Percentiles rank a stretch among this genome's conserved stretches.
Conservation (phyloP, 371 early-diverging fungal species). For the Mucor circinelloides region DNA sequence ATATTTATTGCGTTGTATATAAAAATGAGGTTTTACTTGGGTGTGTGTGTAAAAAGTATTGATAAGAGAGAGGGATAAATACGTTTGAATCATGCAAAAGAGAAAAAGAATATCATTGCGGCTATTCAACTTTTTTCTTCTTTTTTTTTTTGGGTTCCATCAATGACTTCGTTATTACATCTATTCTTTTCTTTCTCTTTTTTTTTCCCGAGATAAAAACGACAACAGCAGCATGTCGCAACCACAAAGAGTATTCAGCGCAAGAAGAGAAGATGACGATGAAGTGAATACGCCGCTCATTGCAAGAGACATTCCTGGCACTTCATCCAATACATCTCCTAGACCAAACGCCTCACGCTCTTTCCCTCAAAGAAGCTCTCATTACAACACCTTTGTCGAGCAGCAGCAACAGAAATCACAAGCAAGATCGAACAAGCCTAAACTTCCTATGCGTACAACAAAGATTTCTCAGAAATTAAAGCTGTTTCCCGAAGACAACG, state of each 20-base stretch:
- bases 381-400: slow-evolving; percentile 26
- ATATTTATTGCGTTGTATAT: background rate
- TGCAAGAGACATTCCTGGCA: slow-evolving; percentile 14
- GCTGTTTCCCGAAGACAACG: slow-evolving; percentile 85
- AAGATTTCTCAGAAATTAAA: slow-evolving; percentile 93
- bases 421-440: slow-evolving; percentile 29
- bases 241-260: slow-evolving; percentile 8
- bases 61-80: background rate
- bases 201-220: slow-evolving; percentile 11
- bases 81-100: background rate
- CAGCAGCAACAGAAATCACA: slow-evolving; percentile 1
- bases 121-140: background rate
- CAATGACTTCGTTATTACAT: background rate
- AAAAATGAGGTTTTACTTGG: background rate
- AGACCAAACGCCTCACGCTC: slow-evolving; percentile 23
- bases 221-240: slow-evolving; percentile 8
- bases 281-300: slow-evolving; percentile 8
- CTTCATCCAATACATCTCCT: background rate
- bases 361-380: slow-evolving; percentile 15
- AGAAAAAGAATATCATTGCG: background rate
- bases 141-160: background rate
- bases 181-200: background rate
- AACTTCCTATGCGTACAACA: slow-evolving; percentile 80
- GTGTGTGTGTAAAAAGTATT: background rate
- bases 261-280: slow-evolving; percentile 21